phyloP scores from a whole-genome alignment of 345 rosid species.

The Punica granatum region DNA sequence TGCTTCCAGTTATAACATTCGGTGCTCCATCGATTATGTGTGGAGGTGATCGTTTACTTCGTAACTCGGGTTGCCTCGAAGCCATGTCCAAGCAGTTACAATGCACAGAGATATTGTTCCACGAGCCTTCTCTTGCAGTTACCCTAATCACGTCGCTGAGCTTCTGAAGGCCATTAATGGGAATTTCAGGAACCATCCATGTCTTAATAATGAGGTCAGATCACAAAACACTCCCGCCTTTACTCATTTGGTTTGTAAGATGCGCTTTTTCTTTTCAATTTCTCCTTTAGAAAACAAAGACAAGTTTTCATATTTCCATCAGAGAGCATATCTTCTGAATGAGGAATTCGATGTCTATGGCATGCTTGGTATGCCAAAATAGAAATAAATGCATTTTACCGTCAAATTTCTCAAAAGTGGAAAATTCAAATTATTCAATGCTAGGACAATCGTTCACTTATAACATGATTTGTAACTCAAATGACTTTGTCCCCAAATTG shows the following conservation, averaged over 20 bases:
- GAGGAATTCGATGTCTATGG: no score
- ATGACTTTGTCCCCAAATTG: neutral
- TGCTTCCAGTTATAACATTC: constrained; percentile 87
- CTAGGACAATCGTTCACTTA: no score
- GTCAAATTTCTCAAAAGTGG: no score
- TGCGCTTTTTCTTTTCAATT: neutral
- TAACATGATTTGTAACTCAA: neutral
- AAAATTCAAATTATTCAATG: no score
- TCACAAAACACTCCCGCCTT: neutral
- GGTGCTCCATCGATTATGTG: constrained; percentile 96
- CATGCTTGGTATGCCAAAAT: no score
- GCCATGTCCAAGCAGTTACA: constrained; percentile 61
- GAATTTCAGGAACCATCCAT: constrained; percentile 78
- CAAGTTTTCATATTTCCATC: neutral
- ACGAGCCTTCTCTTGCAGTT: constrained; percentile 89
- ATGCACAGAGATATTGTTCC: constrained; percentile 98
- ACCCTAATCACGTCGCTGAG: constrained; percentile 69
- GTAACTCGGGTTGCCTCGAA: constrained; percentile 67
- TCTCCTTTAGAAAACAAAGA: neutral
- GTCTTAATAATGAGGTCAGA: constrained; percentile 72
- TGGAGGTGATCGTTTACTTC: constrained; percentile 79
- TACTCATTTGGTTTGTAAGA: neutral
- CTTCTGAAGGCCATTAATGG: constrained; percentile 84
- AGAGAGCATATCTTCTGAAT: neutral
- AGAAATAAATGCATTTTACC: no score